Evolutionary conservation across 805 yeast species (phyloP), one percentile per base, ranked within the genome.

Genomic region (Teunomyces barrocoloradensis): DNA sequence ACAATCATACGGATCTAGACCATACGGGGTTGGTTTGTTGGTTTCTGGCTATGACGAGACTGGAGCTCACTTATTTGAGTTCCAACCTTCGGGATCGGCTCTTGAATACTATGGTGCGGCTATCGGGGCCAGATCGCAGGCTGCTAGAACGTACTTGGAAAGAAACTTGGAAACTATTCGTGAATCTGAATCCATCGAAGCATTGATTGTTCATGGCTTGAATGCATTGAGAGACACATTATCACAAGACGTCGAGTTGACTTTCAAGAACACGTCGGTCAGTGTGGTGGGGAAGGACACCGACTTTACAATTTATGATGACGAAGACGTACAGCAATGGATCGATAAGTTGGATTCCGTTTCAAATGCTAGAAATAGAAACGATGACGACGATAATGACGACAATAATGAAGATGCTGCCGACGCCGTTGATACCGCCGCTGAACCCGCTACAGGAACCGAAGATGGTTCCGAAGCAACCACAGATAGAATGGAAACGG

Each of bases 41-140:
- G 80, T 94, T 42, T 84, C 88, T 12, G 99, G 99, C 15, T 79
- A 81, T 65, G 99, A 94, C 65, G 96, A 88, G 63, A 80, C 89
- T 27, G 99, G 99, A 11, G 87, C 98, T 6, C 99, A 94, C 68
- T 71, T 94, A 53, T 84, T 82, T 66, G 99, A 94, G 73, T 94
- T 94, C 70, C 92, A 88, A 64, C 99, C 99, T 13, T 85, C 96
- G 6, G 99, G 99, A 2, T 84, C 92, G 21, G 94, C 87, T 18
- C 75, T 90, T 59, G 98, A 94, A 68, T 87, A 91, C 64, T 81
- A 79, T 57, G 98, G 96, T 30, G 84, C 97, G 10, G 96, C 99
- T 32, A 89, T 94, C 61, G 99, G 99, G 41, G 98, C 99, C 7
- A 81, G 99, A 64, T 92, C 98, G 2, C 99, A 94, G 71, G 98